Base-by-base conservation (phyloP, 163 green algal genomes). In the Chlamydomonas reinhardtii region DNA sequence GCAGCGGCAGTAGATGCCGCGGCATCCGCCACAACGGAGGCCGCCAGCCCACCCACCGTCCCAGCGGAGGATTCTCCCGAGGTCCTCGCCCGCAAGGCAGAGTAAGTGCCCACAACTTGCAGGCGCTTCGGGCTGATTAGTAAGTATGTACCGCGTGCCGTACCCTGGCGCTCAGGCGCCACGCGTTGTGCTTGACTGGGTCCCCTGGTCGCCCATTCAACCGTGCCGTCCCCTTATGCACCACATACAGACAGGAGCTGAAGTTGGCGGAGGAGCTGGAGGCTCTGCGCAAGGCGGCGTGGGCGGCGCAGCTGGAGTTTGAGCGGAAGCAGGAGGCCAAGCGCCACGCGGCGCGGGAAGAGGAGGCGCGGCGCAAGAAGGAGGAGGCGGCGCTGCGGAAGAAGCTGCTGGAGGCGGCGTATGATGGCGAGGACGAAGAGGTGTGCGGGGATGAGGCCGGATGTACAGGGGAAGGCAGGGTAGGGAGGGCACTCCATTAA, bases 371-470 rank as follows among this genome's bases (percentile, higher is more conserved):
- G 43, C 31, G 79, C 43, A 84, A 77, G 34, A 88, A 90, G 73
- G 85, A 87, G 85, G 89, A 94, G 79, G 83, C 78, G 15, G 61
- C 61, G 17, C 79, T 94, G 37, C 85, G 69, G 31, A 93, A 90
- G 80, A 64, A 64, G 62, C 79, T 94, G 32, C 84, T 94, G 74
- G 91, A 94, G 86, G 88, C 89, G 43, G 91, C 91, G 4, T 94
- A 91, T 56, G 91, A 94, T 27, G 91, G 90, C 25, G 89, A 93
- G 16, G 76, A 82, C 11, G 81, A 85, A 0, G 79, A 84, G 15
- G 24, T 94, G 24, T 0, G 34, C 12, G 25, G 2, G 39, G 6
- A 11, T 54, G n/a, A 48, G 39, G 39, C 39, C 8, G 39, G 39
- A n/a, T n/a, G n/a, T n/a, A n/a, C n/a, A n/a, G n/a, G n/a, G n/a